phyloP scores from a whole-genome alignment of 2,329 filamentous ascomycete species.

The Colletotrichum tanaceti region DNA sequence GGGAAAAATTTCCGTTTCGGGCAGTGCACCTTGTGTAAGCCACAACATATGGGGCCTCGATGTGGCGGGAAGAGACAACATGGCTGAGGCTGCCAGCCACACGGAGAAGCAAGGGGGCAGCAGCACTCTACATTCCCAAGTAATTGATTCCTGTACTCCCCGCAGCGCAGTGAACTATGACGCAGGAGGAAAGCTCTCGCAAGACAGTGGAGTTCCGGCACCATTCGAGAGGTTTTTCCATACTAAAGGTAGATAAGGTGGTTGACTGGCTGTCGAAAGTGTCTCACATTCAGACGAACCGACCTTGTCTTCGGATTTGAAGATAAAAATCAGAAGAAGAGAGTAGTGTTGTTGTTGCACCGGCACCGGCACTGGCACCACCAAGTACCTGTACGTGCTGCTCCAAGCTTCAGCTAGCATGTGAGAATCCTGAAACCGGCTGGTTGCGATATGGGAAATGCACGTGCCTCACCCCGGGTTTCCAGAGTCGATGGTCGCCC shows the following conservation, averaged over 20 bases:
- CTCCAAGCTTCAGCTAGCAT: conserved; percentile 26
- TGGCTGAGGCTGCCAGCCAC: conserved; percentile 2
- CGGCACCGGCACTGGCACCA: conserved; percentile 9
- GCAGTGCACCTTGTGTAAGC: conserved; percentile 13
- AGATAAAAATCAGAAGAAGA: too few species aligned
- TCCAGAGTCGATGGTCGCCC: conserved; percentile 10
- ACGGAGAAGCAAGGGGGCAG: neutral
- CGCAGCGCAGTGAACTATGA: neutral
- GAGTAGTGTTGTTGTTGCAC: too few species aligned
- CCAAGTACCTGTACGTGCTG: neutral
- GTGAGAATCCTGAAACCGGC: conserved; percentile 39
- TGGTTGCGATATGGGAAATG: conserved; percentile 24
- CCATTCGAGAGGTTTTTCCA: neutral
- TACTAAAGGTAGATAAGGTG: neutral
- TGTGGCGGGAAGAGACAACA: conserved; percentile 15
- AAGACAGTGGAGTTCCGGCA: neutral
- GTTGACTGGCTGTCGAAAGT: too few species aligned
- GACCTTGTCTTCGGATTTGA: neutral
- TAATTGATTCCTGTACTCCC: neutral
- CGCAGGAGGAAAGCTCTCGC: neutral
- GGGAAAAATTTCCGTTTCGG: conserved; percentile 3
- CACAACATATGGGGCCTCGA: neutral
- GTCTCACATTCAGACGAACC: neutral
- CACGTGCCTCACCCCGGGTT: conserved; percentile 37
- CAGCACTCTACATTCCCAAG: neutral